phyloP scores from a whole-genome alignment of 208 protist species.

The Polymyxa betae region DNA sequence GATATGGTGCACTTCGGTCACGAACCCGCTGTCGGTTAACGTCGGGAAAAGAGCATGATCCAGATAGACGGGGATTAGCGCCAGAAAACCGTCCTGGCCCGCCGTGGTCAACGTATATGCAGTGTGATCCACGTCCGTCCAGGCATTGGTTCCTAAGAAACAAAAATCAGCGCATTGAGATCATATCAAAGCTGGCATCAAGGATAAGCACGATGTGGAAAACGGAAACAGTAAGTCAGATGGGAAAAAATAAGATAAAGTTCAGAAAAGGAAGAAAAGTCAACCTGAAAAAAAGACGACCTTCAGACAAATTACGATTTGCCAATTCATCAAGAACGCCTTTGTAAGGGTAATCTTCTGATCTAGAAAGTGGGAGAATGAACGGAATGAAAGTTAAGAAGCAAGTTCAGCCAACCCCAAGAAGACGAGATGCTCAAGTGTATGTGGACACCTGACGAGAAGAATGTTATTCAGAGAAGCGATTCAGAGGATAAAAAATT shows the following conservation, averaged over 20 bases:
- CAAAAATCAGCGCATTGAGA: too few species aligned
- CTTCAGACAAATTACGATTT: slow-evolving; percentile 72
- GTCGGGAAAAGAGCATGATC: slow-evolving; percentile 80
- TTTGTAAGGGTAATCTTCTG: slow-evolving; percentile 73
- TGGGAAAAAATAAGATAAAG: too few species aligned
- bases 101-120: slow-evolving; percentile 70
- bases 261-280: too few species aligned
- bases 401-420: slow-evolving; percentile 61
- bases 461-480: neutral
- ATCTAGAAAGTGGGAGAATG: neutral
- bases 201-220: too few species aligned
- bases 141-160: slow-evolving; percentile 73
- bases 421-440: slow-evolving; percentile 71
- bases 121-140: slow-evolving; percentile 77
- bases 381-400: neutral
- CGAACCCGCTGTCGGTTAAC: slow-evolving; percentile 65
- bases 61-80: slow-evolving; percentile 77
- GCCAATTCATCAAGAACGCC: slow-evolving; percentile 77
- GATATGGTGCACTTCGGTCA: slow-evolving; percentile 80
- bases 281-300: neutral
- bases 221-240: too few species aligned
- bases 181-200: too few species aligned
- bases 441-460: slow-evolving; percentile 46
- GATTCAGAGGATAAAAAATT: neutral
- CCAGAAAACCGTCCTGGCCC: slow-evolving; percentile 70